phyloP scores from a whole-genome alignment of 75 land plant genomes.

The Pinus albicaulis region DNA sequence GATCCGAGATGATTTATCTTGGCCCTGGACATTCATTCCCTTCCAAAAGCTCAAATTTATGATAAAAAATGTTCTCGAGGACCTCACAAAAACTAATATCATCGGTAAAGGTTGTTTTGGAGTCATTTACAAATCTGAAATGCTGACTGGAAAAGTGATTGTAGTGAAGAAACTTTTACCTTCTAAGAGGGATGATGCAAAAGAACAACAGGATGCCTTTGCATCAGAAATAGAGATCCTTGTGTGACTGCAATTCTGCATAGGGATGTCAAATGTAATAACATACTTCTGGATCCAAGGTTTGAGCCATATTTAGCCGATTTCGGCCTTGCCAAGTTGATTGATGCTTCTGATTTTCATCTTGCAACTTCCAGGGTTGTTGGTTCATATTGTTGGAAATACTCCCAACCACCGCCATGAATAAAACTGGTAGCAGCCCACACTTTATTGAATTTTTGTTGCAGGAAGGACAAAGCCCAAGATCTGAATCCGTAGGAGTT shows the following conservation, averaged over 20 bases:
- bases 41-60: conserved; percentile 83
- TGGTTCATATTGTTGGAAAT: conserved; percentile 88
- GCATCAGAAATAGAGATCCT: conserved; percentile 80
- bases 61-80: conserved; percentile 71
- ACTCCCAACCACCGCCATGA: too few species aligned
- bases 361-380: conserved; percentile 87
- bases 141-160: conserved; percentile 82
- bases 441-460: too few species aligned
- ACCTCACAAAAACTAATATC: conserved; percentile 65
- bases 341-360: conserved; percentile 55
- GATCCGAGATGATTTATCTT: conserved; percentile 57
- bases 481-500: too few species aligned
- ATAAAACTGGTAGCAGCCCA: too few species aligned
- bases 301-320: conserved; percentile 84
- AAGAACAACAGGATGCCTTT: conserved; percentile 58
- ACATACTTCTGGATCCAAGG: conserved; percentile 70
- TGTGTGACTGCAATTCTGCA: conserved; percentile 75
- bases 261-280: conserved; percentile 88
- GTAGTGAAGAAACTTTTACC: conserved; percentile 92
- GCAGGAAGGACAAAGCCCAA: too few species aligned
- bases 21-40: conserved; percentile 91
- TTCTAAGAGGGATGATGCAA: conserved; percentile 37
- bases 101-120: conserved; percentile 93
- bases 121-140: conserved; percentile 82
- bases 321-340: conserved; percentile 89